Evolutionary conservation across 2,329 filamentous ascomycete species (phyloP), one percentile per base, ranked within the genome.

Genomic region (Aspergillus clavatus): DNA sequence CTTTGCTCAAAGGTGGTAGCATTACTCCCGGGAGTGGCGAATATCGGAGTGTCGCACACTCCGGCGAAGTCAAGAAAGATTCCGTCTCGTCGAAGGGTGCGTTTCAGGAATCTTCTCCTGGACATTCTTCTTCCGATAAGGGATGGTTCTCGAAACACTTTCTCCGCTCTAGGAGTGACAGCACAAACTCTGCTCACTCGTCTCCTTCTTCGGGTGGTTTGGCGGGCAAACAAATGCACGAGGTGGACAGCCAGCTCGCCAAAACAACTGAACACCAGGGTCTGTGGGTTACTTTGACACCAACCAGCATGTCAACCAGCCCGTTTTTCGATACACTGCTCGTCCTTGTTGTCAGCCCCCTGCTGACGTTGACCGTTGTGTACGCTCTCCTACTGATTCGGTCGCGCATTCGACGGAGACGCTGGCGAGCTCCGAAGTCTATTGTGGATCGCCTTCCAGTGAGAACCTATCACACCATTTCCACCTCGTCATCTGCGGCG

Each of bases 351-450:
- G 83, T 97, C 43, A 96, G 90, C 60, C 93, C 93, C 6, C 71
- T 98, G 11, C 84, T 97, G 42, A 97, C 93, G 1, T 71, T 98
- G 58, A 94, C 89, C 3, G 84, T 96, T 4, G 91, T 98, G 2
- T 97, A 97, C 62, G 86, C 88, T 10, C 77, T 97, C 8, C 77
- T 97, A 4, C 79, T 97, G 31, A 74, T 97, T 28, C 84, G 93
- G 43, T 90, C 90, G 38, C 85, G 90, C 48, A 94, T 96, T 56
- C 84, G 91, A 40, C 81, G 91, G 48, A 81, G 91, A 52, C 81
- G 91, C 56, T 98, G 93, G 91, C 82, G 93, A 58, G 93, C 93
- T n/a, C 93, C 93, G 4, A 98, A 98, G 68, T 95, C 89, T 1
- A 83, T 98, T 0, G 90, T 98, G 14, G 90, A 96, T 56, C 84